These are phyloP conservation scores for Aspergillus sp. DNA, from an alignment of 2,329 filamentous ascomycete genomes.

Conservation along the genomic window DNA sequence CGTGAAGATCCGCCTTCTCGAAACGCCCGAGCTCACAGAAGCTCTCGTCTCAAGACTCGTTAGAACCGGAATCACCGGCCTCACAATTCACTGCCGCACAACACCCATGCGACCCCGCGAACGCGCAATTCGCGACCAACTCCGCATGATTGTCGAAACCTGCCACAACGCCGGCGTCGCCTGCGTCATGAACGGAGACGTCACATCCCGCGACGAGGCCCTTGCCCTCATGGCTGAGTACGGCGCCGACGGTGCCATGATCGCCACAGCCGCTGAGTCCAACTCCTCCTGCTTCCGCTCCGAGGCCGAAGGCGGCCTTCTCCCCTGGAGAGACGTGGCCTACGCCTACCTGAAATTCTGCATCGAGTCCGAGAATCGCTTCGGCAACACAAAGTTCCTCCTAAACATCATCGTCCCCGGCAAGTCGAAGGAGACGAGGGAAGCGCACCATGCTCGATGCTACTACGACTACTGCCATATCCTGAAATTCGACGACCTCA, in stretches of 20 bases:
- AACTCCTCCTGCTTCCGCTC: slow-evolving; percentile 87
- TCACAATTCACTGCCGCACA: slow-evolving; percentile 95
- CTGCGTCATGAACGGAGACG: slow-evolving; percentile 95
- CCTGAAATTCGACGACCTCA: slow-evolving; percentile 67
- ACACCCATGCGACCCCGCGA: slow-evolving; percentile 94
- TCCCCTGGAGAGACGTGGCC: slow-evolving; percentile 77
- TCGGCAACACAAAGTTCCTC: slow-evolving; percentile 91
- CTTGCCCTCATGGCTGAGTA: slow-evolving; percentile 73
- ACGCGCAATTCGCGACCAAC: slow-evolving; percentile 80
- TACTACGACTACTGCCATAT: slow-evolving; percentile 71
- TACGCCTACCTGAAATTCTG: slow-evolving; percentile 73
- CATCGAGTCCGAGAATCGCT: slow-evolving; percentile 81
- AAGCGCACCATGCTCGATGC: slow-evolving; percentile 68
- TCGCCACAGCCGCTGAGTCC: slow-evolving; percentile 87
- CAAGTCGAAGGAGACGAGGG: slow-evolving; percentile 67
- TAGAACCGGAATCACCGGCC: slow-evolving; percentile 84
- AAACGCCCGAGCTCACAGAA: slow-evolving; percentile 75
- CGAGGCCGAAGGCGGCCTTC: slow-evolving; percentile 69
- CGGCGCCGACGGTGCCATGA: slow-evolving; percentile 95
- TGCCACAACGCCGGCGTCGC: slow-evolving; percentile 86
- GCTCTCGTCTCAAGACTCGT: slow-evolving; percentile 77
- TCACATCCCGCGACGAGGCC: slow-evolving; percentile 74
- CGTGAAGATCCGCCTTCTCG: slow-evolving; percentile 91
- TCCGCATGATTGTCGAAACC: slow-evolving; percentile 79
- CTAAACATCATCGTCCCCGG: slow-evolving; percentile 85